Base-by-base conservation (phyloP, 1,284 basidiomycete species). In the Xerocomus minutiporus region DNA sequence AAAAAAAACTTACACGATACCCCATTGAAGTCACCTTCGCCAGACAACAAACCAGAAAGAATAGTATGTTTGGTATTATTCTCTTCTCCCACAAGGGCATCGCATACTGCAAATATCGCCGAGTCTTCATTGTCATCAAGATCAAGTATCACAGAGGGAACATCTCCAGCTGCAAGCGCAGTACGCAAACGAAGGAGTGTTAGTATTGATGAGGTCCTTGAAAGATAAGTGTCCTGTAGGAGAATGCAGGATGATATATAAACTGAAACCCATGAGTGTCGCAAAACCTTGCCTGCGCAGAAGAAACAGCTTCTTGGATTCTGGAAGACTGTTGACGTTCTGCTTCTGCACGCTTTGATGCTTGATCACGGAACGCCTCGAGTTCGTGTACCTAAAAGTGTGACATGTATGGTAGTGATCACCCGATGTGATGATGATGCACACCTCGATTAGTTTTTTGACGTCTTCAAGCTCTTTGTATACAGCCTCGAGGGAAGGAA, bases 401-500 rank as follows among this genome's bases (percentile, higher is more conserved):
- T 35, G 46, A 46, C 5, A 29, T 48, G 23, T 6, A 44, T 32
- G 35, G 43, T 43, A 26, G 17, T 40, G 25, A 36, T 38, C 34
- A 36, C 32, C 13, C 6, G 26, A 52, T 31, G n/a, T n/a, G 43
- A 55, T 20, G 40, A 55, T 28, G 46, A 46, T 53, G 87, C 91
- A 38, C 50, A 91, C 91, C 80, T 93, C 89, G 57, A 93, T 77
- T 39, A 78, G 80, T 67, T 88, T 90, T 69, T 84, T 86, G 40
- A 93, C 79, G 56, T 93, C 91, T 42, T 82, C 83, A 13, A 94
- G 73, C 63, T 94, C 92, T 61, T 88, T 89, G 59, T 82, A 78
- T 25, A 84, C 75, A 5, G 83, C 87, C 64, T 93, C 91, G 36
- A 93, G 75, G 9, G 75, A 74, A 5, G 91, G 81, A 39, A 94